Conservation (phyloP, 2,329 filamentous ascomycete genomes). For the Biscogniauxia sp. region DNA sequence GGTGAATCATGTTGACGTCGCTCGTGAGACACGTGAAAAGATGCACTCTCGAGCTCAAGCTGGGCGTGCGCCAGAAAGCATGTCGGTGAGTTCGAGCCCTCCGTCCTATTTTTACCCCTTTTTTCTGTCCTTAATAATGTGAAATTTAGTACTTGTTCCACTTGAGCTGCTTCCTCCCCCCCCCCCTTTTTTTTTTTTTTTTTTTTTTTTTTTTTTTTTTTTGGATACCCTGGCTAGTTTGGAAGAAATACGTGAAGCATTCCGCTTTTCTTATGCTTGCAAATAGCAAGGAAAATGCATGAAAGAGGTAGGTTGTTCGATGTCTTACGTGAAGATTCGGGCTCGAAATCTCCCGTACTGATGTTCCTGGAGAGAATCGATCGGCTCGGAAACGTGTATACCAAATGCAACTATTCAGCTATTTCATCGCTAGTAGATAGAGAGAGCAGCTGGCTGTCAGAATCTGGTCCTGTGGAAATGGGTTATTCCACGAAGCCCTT, state of each 20-base stretch:
- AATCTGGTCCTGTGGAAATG: neutral
- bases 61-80: slow-evolving; percentile 26
- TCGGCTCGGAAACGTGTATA: neutral
- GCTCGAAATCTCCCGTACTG: neutral
- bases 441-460: neutral
- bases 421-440: neutral
- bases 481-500: neutral
- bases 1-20: slow-evolving; percentile 6
- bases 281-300: too few relatives aligned
- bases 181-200: too few relatives aligned
- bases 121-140: too few relatives aligned
- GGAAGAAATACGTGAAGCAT: neutral
- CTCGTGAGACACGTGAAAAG: slow-evolving; percentile 22
- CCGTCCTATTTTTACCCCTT: too few relatives aligned
- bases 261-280: too few relatives aligned
- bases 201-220: too few relatives aligned
- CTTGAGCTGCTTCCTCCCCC: too few relatives aligned
- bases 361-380: neutral
- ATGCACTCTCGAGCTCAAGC: slow-evolving; percentile 21
- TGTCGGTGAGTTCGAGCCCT: slow-evolving; percentile 17
- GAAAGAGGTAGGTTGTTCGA: too few relatives aligned
- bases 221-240: neutral
- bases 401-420: neutral
- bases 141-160: too few relatives aligned
- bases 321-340: neutral